Conservation (phyloP, 306 rosid species). For the Prunus mume region DNA sequence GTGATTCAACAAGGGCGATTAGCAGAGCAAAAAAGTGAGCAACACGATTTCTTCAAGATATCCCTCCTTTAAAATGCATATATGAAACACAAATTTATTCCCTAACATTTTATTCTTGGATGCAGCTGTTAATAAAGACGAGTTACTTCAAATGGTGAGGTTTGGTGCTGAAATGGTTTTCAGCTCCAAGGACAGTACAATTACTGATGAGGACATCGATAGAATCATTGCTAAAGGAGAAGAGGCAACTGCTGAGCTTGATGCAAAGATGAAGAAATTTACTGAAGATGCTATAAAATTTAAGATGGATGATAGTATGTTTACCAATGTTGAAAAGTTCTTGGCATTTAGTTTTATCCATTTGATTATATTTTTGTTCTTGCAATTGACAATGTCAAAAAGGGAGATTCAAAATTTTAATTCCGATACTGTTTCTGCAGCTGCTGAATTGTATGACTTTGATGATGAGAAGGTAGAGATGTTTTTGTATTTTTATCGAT, state of each 20-base stretch:
- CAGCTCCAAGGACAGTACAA: conserved; percentile 96
- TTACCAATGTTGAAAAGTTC: background rate
- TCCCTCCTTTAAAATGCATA: background rate
- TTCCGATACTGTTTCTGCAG: conserved; percentile 44
- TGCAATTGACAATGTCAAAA: background rate
- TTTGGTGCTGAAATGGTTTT: conserved; percentile 99
- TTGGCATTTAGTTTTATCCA: background rate
- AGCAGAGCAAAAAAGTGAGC: conserved; percentile 94
- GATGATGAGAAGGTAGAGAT: conserved; percentile 81
- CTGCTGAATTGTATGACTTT: conserved; percentile 93
- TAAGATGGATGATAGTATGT: conserved; percentile 98
- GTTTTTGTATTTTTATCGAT: background rate
- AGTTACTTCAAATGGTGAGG: conserved; percentile 95
- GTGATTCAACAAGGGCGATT: conserved; percentile 98
- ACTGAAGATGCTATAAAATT: conserved; percentile 99
- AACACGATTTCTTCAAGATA: background rate
- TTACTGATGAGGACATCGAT: conserved; percentile 95
- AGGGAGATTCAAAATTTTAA: conserved; percentile 23
- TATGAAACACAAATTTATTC: conserved; percentile 8
- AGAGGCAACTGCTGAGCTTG: conserved; percentile 96
- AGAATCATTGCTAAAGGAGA: conserved; percentile 97
- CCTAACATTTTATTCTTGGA: background rate
- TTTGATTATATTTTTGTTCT: background rate
- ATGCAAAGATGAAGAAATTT: conserved; percentile 97
- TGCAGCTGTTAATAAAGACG: conserved; percentile 98